Percentiles rank a stretch among this genome's conserved stretches.
These are phyloP conservation scores for Stromatinia cepivora DNA, from an alignment of 2,329 filamentous ascomycete species.

Conservation along the genomic window DNA sequence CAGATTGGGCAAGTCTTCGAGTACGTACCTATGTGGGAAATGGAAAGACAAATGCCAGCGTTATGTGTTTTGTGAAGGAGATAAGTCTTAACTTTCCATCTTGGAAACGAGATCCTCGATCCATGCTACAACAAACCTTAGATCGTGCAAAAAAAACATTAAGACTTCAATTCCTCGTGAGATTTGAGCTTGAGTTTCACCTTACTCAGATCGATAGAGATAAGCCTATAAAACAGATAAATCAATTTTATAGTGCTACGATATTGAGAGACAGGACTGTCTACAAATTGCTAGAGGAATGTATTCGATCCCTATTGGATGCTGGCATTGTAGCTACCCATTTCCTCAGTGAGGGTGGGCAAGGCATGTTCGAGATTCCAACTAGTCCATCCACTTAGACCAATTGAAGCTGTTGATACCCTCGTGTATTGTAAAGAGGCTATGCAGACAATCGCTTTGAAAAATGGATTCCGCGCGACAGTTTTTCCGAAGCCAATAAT, in stretches of 20 bases:
- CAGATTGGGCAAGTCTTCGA: conserved; percentile 57
- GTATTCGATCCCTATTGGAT: conserved; percentile 57
- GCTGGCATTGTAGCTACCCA: conserved; percentile 66
- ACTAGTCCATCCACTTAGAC: conserved; percentile 59
- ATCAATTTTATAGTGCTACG: conserved; percentile 54
- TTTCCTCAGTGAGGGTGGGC: conserved; percentile 70
- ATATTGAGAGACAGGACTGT: conserved; percentile 61
- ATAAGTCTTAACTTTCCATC: neutral
- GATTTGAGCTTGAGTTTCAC: conserved; percentile 79
- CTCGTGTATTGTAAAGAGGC: conserved; percentile 70
- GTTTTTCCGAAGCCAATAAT: conserved; percentile 67
- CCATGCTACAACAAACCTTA: neutral
- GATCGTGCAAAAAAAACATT: neutral
- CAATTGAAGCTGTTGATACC: conserved; percentile 67
- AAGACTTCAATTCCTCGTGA: conserved; percentile 57
- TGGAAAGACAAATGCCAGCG: conserved; percentile 51
- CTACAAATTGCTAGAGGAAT: conserved; percentile 62
- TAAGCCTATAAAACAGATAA: conserved; percentile 38
- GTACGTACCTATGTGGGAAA: conserved; percentile 54
- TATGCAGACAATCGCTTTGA: conserved; percentile 62
- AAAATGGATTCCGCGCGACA: conserved; percentile 64
- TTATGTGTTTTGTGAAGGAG: conserved; percentile 62
- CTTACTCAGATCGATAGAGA: conserved; percentile 51
- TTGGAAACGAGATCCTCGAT: conserved; percentile 4
- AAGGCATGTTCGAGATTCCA: conserved; percentile 75